Percentiles rank a stretch among this genome's conserved stretches.
Evolutionary conservation across 176 grass and related monocot genomes (phyloP).

Genomic region (Oryza meridionalis): DNA sequence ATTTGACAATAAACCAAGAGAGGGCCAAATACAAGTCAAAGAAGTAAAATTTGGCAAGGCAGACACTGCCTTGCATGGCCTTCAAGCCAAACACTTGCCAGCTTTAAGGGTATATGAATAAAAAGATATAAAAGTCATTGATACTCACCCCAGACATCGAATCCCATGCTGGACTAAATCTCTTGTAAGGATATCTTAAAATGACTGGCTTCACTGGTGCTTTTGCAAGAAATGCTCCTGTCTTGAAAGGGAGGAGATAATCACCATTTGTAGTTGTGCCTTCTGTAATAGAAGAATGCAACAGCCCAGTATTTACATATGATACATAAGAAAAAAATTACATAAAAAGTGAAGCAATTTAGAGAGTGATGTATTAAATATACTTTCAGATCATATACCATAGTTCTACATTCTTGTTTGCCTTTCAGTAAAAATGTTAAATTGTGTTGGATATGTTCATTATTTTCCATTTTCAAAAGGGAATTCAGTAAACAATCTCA

Average conservation of each 20-base stretch:
- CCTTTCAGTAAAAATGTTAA: slow-evolving; percentile 1
- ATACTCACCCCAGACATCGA: slow-evolving; percentile 85
- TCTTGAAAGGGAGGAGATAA: slow-evolving; percentile 95
- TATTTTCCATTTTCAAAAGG: not conserved
- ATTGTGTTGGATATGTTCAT: slow-evolving; percentile 2
- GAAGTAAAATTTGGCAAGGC: not conserved
- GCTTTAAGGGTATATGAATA: not conserved
- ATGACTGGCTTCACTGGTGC: slow-evolving; percentile 81
- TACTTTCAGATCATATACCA: slow-evolving; percentile 1
- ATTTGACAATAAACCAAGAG: not conserved
- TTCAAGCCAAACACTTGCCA: not conserved
- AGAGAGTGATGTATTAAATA: not conserved
- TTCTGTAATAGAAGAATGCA: slow-evolving; percentile 48
- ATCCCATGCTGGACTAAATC: slow-evolving; percentile 98
- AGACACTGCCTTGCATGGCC: not conserved
- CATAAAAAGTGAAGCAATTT: not conserved
- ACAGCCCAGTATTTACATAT: not conserved
- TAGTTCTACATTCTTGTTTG: not conserved
- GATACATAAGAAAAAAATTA: not conserved
- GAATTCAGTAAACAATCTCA: not conserved
- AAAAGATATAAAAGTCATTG: not conserved
- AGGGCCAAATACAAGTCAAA: not conserved
- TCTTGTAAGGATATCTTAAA: slow-evolving; percentile 90
- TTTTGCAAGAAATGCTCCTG: slow-evolving; percentile 88
- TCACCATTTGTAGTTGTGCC: slow-evolving; percentile 98